phyloP scores from a whole-genome alignment of 768 basidiomycete genomes.

The Holtermannia corniformis region DNA sequence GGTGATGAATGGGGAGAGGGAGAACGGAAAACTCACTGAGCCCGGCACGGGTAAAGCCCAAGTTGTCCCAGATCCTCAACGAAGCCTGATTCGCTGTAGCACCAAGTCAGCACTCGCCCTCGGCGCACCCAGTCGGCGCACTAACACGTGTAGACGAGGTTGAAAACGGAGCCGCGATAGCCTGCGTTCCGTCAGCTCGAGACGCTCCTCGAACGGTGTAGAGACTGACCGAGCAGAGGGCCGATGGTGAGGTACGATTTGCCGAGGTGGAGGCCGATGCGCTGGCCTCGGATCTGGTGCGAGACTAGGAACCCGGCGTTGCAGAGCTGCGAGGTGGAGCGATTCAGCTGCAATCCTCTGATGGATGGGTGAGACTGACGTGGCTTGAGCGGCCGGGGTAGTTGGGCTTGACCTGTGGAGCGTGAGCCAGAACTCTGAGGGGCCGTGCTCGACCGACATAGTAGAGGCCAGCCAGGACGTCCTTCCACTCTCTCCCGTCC shows the following conservation, averaged over 20 bases:
- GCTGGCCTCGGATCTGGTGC: constrained; percentile 52
- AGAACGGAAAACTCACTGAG: constrained; percentile 51
- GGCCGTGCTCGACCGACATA: constrained; percentile 41
- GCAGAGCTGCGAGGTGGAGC: constrained; percentile 53
- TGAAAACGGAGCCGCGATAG: constrained; percentile 55
- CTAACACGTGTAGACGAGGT: constrained; percentile 68
- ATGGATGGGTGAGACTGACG: constrained; percentile 49
- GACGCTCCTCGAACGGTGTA: neutral
- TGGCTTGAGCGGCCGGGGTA: constrained; percentile 85
- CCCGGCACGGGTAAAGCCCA: constrained; percentile 71
- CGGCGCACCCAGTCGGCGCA: neutral
- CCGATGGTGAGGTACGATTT: constrained; percentile 71
- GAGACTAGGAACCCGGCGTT: constrained; percentile 84
- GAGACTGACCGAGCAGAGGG: constrained; percentile 59
- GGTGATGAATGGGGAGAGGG: constrained; percentile 6
- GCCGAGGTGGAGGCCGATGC: constrained; percentile 64
- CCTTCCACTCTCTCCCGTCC: constrained; percentile 27
- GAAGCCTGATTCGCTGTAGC: constrained; percentile 55
- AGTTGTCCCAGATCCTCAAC: constrained; percentile 62
- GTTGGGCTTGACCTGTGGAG: constrained; percentile 45
- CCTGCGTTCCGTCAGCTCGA: constrained; percentile 14
- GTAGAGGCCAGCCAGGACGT: constrained; percentile 53
- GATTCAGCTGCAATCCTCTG: neutral
- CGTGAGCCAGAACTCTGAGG: too few species aligned
- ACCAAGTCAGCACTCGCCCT: neutral